phyloP scores from a whole-genome alignment of 2,329 filamentous ascomycete genomes.

The Fusarium chlamydosporum region DNA sequence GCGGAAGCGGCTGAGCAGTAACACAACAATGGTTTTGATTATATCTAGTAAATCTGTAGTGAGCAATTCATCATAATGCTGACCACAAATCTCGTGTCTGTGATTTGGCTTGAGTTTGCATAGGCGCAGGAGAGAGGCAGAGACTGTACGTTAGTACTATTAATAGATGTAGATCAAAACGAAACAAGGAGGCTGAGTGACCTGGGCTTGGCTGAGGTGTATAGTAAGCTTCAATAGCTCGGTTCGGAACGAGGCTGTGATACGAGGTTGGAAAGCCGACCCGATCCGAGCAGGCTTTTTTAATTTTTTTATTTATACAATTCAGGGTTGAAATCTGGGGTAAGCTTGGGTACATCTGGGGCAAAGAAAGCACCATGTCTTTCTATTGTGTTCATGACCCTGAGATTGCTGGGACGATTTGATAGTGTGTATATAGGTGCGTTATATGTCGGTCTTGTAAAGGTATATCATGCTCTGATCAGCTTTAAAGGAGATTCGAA shows the following conservation, averaged over 20 bases:
- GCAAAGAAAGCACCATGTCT: neutral
- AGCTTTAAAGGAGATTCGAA: neutral
- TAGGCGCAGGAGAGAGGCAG: no score
- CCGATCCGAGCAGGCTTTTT: slow-evolving; percentile 16
- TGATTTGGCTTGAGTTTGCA: neutral
- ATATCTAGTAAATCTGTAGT: slow-evolving; percentile 15
- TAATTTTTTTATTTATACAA: neutral
- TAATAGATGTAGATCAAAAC: slow-evolving; percentile 1
- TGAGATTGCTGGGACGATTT: neutral
- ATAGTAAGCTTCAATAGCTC: slow-evolving; percentile 7
- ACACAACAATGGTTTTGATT: slow-evolving; percentile 4
- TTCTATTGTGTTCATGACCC: neutral
- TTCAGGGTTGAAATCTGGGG: slow-evolving; percentile 14
- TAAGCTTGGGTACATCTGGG: neutral
- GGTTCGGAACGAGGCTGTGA: slow-evolving; percentile 23
- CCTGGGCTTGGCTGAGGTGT: neutral
- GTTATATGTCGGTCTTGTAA: neutral
- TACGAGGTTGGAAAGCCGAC: slow-evolving; percentile 15
- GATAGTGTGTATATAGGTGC: neutral
- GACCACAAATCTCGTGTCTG: neutral
- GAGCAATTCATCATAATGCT: slow-evolving; percentile 7
- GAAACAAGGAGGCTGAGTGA: neutral
- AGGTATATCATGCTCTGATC: neutral
- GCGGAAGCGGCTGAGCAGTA: slow-evolving; percentile 18
- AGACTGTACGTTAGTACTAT: neutral